Evolutionary conservation across 768 basidiomycete species (phyloP), one percentile per base, ranked within the genome.

Genomic region (Kondoa malvinella): DNA sequence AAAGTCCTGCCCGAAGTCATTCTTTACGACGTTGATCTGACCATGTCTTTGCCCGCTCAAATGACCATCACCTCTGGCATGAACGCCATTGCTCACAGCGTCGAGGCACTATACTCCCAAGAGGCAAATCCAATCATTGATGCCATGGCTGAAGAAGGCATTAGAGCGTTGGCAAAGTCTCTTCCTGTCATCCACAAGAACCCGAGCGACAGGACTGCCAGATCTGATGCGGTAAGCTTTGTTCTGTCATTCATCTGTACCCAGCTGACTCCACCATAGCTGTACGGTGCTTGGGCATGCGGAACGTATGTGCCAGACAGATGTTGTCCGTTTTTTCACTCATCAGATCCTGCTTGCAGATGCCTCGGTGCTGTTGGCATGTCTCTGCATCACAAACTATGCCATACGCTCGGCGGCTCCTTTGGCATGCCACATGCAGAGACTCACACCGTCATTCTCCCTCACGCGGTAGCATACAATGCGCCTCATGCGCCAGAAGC

Each of bases 81-180:
- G 57, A 80, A 80, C 72, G 79, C 80, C 8, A 77, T 80, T 67
- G 80, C 79, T 0, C 80, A 80, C 66, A 77, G 73, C n/a, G 77
- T 80, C 31, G 80, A 80, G 61, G 80, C 79, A 0, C 72, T 80
- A 2, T 80, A 80, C 71, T 75, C 79, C 2, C 65, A 72, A 58
- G 77, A 79, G 3, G 71, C 75, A 0, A 80, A 79, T 66, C 80
- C 80, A 1, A 74, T 80, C 64, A 76, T 75, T 26, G 75, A 77
- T 56, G 70, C 73, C 17, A 73, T 78, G 50, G 80, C 80, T 1
- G 72, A 77, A 30, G 76, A 80, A 67, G 79, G 80, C 31, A 77
- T 80, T 50, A 69, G 71, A 4, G 72, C 70, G 21, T 70, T 80
- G 34, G 76, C 77, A 0, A 68, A 68, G 17, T 74, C 78, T 2